These are phyloP conservation scores for Wickerhamomyces silvicola DNA, from an alignment of 805 yeast genomes.

Conservation along the genomic window DNA sequence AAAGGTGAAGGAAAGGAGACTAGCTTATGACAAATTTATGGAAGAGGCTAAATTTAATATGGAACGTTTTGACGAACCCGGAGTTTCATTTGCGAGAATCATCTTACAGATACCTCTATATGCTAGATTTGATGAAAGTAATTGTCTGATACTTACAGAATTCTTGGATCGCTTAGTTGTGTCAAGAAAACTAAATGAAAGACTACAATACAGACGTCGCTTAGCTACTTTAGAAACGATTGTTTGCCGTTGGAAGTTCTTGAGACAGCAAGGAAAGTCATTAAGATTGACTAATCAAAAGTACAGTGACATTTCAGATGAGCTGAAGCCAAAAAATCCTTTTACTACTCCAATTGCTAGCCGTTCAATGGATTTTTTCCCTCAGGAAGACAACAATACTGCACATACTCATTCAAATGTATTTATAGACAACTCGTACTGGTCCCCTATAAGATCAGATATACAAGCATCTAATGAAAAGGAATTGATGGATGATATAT, in stretches of 20 bases:
- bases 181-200: slow-evolving; percentile 48
- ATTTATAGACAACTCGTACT: no score
- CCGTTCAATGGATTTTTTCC: no score
- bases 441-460: neutral
- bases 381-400: no score
- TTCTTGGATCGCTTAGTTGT: slow-evolving; percentile 58
- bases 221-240: slow-evolving; percentile 31
- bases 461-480: neutral
- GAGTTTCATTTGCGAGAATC: slow-evolving; percentile 58
- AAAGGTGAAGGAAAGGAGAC: slow-evolving; percentile 47
- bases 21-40: slow-evolving; percentile 56
- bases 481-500: neutral
- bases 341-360: neutral
- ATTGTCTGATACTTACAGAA: slow-evolving; percentile 68
- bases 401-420: no score
- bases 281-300: slow-evolving; percentile 1
- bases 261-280: slow-evolving; percentile 7
- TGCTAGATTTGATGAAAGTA: slow-evolving; percentile 67
- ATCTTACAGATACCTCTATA: slow-evolving; percentile 69
- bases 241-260: slow-evolving; percentile 28
- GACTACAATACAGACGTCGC: slow-evolving; percentile 25
- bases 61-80: slow-evolving; percentile 51
- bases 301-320: no score
- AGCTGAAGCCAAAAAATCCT: neutral
- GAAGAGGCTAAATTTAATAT: slow-evolving; percentile 60